These are phyloP conservation scores for Pyrus betulifolia DNA, from an alignment of 306 rosid genomes.

Conservation along the genomic window DNA sequence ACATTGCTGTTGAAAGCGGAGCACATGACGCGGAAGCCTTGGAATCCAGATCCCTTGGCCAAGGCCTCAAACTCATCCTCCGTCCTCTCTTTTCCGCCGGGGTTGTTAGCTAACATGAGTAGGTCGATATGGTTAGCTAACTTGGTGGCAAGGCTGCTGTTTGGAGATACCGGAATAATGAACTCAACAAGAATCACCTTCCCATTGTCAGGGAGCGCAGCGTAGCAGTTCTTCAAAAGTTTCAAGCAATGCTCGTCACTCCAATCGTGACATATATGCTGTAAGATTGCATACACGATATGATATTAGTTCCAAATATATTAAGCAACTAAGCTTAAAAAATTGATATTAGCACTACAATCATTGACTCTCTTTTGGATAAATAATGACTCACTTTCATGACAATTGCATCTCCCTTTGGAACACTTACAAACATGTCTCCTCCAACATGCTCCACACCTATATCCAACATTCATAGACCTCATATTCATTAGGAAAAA, in stretches of 20 bases:
- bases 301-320: not conserved
- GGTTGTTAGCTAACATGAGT: conserved; percentile 84
- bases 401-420: conserved; percentile 82
- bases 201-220: conserved; percentile 61
- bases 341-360: too few species aligned
- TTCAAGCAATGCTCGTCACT: conserved; percentile 85
- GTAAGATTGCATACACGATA: not conserved
- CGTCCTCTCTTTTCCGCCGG: conserved; percentile 97
- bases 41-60: conserved; percentile 72
- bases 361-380: too few species aligned
- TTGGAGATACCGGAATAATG: conserved; percentile 84
- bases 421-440: conserved; percentile 83
- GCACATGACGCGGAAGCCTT: conserved; percentile 46
- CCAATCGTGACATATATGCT: conserved; percentile 98
- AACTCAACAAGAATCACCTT: conserved; percentile 90
- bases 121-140: conserved; percentile 63
- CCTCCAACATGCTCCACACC: conserved; percentile 96
- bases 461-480: conserved; percentile 19
- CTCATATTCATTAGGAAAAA: not conserved
- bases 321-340: not conserved
- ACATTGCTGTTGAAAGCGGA: conserved; percentile 71
- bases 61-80: conserved; percentile 65
- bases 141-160: conserved; percentile 71
- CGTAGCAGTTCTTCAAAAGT: conserved; percentile 71
- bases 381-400: conserved; percentile 52